Conservation (phyloP, 257 asterid species). For the Craterostigma plantagineum region DNA sequence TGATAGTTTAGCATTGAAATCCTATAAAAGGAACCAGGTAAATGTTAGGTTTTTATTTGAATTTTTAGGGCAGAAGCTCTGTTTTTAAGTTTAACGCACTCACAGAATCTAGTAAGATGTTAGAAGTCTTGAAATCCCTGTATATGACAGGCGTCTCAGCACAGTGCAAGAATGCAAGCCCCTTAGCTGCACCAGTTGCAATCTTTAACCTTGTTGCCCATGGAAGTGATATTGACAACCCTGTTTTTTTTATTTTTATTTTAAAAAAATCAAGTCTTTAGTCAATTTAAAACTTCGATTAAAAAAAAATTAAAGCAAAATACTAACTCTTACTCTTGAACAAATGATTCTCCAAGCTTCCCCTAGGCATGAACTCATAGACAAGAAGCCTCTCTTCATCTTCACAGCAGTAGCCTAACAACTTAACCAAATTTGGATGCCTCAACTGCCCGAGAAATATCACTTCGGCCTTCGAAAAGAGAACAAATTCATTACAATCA, state of each 20-base stretch:
- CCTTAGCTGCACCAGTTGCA: conserved; percentile 82
- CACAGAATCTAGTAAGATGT: conserved; percentile 65
- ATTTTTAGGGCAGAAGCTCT: too few relatives aligned
- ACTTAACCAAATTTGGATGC: conserved; percentile 70
- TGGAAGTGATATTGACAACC: conserved; percentile 56
- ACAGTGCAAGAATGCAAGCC: conserved; percentile 80
- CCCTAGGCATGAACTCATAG: conserved; percentile 90
- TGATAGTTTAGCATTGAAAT: conserved; percentile 73
- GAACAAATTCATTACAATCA: not conserved
- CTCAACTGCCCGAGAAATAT: conserved; percentile 82
- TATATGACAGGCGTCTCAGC: conserved; percentile 73
- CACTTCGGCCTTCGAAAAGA: conserved; percentile 65
- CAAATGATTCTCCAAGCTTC: conserved; percentile 82
- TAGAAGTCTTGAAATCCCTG: conserved; percentile 87
- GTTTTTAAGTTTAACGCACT: not conserved
- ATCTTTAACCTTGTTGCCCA: conserved; percentile 84
- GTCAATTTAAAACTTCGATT: not conserved
- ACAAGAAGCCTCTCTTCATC: conserved; percentile 79
- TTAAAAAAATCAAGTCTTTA: not conserved
- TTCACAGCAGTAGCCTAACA: conserved; percentile 83
- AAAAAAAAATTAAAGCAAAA: not conserved
- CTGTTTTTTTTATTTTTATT: conserved; percentile 12
- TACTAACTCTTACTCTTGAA: conserved; percentile 41
- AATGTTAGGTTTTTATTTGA: not conserved
- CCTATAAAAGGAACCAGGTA: conserved; percentile 16